Base-by-base conservation (phyloP, 805 yeast genomes). In the Ascoidea tarda region DNA sequence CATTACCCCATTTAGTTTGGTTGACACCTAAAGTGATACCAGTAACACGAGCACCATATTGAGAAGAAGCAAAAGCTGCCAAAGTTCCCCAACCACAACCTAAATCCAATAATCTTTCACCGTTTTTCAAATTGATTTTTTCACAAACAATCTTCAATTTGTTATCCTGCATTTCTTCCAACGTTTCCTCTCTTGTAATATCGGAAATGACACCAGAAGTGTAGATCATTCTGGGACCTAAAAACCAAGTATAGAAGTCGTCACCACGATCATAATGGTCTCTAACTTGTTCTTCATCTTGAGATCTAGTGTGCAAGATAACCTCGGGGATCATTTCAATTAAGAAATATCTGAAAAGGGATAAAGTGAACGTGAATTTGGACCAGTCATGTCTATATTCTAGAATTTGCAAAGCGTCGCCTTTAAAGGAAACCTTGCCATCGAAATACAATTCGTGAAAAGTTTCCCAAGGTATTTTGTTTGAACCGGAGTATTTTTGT, bases 21-120 rank as follows among this genome's bases (percentile, higher is more conserved):
- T 88, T 88, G 65, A 76, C 82, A 65, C 96, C 96, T 57, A 88
- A 75, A 48, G 96, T 88, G 61, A 88, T 72, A 71, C 96, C 96
- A 52, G 96, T 88, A 55, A 85, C 95, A 52, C 77, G 68, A 49
- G 96, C 96, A 55, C 90, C 95, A 62, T 83, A 82, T 64, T 83
- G 81, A 57, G 81, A 77, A 2, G 95, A 85, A 33, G 93, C 89
- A 67, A 74, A 87, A 33, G 91, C 75, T 49, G 95, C 88, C 64
- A 90, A 75, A 51, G 96, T 85, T 65, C 96, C 96, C 96, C 96
- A 88, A 60, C 96, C 96, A 69, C 96, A 88, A 57, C 96, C 96
- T 54, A 88, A 71, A 64, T 88, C 96, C 55, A 88, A 79, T 66
- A 87, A 73, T 56, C 71, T 72, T 59, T 88, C 96, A 60, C 87